A percentile compares a stretch with the other conserved stretches of the same genome.
phyloP scores from a whole-genome alignment of 1,284 basidiomycete genomes.

The Austropuccinia psidii region DNA sequence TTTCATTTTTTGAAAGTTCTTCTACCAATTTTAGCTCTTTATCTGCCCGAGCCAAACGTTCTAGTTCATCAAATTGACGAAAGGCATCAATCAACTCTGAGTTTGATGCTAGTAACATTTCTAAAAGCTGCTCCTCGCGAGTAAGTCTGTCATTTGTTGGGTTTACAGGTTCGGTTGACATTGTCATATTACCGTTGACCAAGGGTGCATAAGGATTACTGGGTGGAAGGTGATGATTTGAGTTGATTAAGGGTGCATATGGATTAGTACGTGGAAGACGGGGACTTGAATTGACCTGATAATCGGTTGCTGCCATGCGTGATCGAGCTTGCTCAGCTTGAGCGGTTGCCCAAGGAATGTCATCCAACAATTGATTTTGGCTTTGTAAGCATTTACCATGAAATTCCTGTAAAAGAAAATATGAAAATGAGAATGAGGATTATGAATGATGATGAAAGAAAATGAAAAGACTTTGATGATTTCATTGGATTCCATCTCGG shows the following conservation, averaged over 20 bases:
- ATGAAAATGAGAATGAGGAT: not conserved
- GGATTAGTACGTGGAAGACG: not conserved
- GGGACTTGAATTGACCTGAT: not conserved
- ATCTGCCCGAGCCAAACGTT: constrained; percentile 53
- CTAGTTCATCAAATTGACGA: constrained; percentile 59
- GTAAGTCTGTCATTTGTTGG: constrained; percentile 45
- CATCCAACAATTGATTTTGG: constrained; percentile 63
- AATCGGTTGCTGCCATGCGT: constrained; percentile 26
- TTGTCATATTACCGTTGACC: not conserved
- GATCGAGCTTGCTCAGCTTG: constrained; percentile 59
- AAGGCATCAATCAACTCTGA: constrained; percentile 54
- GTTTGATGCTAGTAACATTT: constrained; percentile 60
- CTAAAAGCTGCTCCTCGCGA: constrained; percentile 51
- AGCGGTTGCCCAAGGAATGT: constrained; percentile 70
- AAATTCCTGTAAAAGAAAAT: constrained; percentile 56
- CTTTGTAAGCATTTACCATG: constrained; percentile 61
- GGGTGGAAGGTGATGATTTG: not conserved
- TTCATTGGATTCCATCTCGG: constrained; percentile 56
- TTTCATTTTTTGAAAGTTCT: constrained; percentile 8
- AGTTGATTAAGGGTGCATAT: not conserved
- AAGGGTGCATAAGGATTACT: not conserved
- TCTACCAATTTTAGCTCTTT: not conserved
- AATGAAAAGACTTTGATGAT: constrained; percentile 56
- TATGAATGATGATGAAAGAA: not conserved
- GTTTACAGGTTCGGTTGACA: too few species aligned